Conservation (phyloP, 2,329 filamentous ascomycete species). For the Fusarium annulatum region DNA sequence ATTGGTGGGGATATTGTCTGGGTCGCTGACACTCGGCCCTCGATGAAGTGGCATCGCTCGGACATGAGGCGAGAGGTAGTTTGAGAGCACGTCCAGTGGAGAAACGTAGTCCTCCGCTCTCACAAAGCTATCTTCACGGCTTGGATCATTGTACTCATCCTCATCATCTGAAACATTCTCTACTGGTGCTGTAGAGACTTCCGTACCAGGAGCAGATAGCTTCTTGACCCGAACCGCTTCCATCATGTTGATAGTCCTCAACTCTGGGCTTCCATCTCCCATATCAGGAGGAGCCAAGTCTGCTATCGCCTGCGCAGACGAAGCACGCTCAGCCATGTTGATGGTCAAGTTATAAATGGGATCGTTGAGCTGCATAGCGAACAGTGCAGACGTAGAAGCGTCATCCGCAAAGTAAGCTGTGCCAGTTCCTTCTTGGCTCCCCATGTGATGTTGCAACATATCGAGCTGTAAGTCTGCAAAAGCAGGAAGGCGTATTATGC, state of each 20-base stretch:
- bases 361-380: constrained; percentile 13
- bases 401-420: neutral
- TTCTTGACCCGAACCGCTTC: neutral
- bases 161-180: no score
- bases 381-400: neutral
- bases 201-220: rapidly evolving
- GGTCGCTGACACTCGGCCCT: neutral
- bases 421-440: neutral
- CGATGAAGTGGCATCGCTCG: neutral
- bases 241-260: neutral
- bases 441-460: neutral
- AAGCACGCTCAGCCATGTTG: neutral
- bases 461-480: neutral
- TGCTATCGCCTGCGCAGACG: neutral
- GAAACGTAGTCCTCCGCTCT: neutral
- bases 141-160: rapidly evolving
- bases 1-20: neutral
- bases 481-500: neutral
- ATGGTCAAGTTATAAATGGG: constrained; percentile 2
- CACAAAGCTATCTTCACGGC: neutral
- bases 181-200: rapidly evolving
- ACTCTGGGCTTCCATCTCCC: neutral
- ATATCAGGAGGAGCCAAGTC: neutral
- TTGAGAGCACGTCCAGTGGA: neutral
- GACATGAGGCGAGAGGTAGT: neutral